phyloP scores from a whole-genome alignment of 495 filamentous ascomycete genomes.

The Podospora tetraspora region DNA sequence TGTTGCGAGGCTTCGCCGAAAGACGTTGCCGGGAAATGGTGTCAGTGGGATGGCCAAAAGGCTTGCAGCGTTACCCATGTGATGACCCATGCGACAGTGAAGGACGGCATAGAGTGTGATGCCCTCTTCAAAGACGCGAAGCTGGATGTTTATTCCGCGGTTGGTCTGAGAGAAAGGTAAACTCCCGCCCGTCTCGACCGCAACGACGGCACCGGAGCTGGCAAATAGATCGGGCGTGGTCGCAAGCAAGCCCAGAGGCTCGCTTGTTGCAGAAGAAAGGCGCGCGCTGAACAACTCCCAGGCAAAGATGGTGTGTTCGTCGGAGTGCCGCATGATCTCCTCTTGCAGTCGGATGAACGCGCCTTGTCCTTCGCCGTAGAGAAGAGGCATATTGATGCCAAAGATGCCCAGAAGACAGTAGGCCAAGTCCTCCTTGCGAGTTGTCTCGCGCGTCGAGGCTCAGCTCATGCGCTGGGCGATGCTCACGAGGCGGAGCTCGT shows the following conservation, averaged over 20 bases:
- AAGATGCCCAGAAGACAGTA: constrained; percentile 19
- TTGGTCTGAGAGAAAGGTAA: not conserved
- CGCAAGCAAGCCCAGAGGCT: not conserved
- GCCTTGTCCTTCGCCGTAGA: constrained; percentile 11
- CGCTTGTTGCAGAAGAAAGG: not conserved
- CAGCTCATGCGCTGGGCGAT: constrained; percentile 29
- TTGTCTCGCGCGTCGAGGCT: constrained; percentile 22
- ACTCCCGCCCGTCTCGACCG: constrained; percentile 1
- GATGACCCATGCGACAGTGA: not conserved
- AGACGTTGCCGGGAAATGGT: not conserved
- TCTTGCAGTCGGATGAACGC: not conserved
- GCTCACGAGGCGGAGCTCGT: constrained; percentile 12
- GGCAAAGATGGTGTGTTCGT: not conserved
- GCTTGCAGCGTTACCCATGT: not conserved
- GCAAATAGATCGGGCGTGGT: not conserved
- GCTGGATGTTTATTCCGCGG: not conserved
- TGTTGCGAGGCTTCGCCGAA: not conserved
- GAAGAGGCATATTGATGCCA: constrained; percentile 21
- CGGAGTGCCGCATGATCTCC: constrained; percentile 10
- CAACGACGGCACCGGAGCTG: not conserved
- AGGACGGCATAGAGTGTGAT: not conserved
- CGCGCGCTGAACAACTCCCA: not conserved
- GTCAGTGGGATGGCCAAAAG: not conserved
- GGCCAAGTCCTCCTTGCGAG: constrained; percentile 25
- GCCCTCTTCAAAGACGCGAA: not conserved